These are phyloP conservation scores for Syzygium malaccense DNA, from an alignment of 441 rosid species.

Conservation along the genomic window DNA sequence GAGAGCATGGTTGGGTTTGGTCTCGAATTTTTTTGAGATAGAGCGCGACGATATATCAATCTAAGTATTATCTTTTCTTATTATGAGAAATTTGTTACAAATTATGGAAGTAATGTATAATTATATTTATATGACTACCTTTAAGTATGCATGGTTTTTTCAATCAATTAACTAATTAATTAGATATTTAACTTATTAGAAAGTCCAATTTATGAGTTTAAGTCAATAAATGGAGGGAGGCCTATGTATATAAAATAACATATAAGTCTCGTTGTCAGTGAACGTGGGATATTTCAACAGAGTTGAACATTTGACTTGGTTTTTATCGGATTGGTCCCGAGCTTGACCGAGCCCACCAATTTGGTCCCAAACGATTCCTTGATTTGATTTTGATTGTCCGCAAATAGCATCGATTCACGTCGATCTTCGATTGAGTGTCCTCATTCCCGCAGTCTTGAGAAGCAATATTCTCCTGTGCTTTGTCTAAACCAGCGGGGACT, in stretches of 20 bases:
- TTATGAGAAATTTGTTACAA: not conserved
- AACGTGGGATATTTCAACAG: not conserved
- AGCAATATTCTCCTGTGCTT: not conserved
- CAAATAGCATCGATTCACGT: not conserved
- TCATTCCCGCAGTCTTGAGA: not conserved
- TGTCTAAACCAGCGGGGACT: not conserved
- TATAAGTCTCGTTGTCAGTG: not conserved
- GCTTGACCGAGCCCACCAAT: not conserved
- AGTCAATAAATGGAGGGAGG: accelerated
- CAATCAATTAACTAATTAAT: not conserved
- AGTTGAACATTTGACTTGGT: not conserved
- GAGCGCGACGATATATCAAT: not conserved
- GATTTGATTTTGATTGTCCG: not conserved
- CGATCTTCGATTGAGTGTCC: not conserved
- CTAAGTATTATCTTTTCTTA: not conserved
- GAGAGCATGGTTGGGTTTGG: not conserved
- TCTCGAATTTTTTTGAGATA: not conserved
- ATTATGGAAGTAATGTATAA: not conserved
- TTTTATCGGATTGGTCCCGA: not conserved
- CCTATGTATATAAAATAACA: not conserved
- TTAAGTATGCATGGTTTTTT: not conserved
- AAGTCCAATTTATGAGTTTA: not conserved
- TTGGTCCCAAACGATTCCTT: not conserved
- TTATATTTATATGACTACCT: not conserved
- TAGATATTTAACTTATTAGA: not conserved